A percentile compares a stretch with the other conserved stretches of the same genome.
phyloP scores from a whole-genome alignment of 345 rosid genomes.

The Erysimum cheiranthoides region DNA sequence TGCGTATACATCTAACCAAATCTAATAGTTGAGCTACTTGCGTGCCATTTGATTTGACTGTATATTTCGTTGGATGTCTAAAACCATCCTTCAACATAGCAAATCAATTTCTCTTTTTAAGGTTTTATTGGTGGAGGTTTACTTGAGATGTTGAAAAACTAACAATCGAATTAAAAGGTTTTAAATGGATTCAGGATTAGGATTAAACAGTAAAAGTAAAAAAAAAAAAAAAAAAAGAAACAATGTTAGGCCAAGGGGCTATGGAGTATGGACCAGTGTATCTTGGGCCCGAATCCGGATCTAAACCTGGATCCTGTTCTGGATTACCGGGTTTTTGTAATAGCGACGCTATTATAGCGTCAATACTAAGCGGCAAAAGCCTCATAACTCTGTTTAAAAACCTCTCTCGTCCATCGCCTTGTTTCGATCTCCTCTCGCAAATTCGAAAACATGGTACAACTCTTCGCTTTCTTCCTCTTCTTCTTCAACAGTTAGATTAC shows the following conservation, averaged over 20 bases:
- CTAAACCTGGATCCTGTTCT: neutral
- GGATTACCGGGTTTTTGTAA: neutral
- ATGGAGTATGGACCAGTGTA: too few species aligned
- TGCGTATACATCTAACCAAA: slow-evolving; percentile 3
- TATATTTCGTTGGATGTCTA: neutral
- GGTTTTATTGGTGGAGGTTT: too few species aligned
- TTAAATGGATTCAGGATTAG: too few species aligned
- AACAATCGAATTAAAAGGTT: too few species aligned
- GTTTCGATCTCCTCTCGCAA: neutral
- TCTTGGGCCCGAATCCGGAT: too few species aligned
- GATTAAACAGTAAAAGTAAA: too few species aligned
- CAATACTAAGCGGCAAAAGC: neutral
- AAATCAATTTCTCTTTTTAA: too few species aligned
- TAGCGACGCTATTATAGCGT: too few species aligned
- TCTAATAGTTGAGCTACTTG: neutral
- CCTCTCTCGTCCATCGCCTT: neutral
- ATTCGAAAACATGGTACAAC: neutral
- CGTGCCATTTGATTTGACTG: slow-evolving; percentile 3
- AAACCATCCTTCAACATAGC: too few species aligned
- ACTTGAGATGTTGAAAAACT: too few species aligned
- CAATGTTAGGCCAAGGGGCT: too few species aligned
- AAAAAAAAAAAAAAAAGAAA: too few species aligned
- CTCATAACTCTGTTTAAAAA: neutral
- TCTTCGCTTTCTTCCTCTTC: neutral
- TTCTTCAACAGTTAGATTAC: neutral